Percentiles rank a stretch among this genome's conserved stretches.
phyloP scores from a whole-genome alignment of 352 stramenopile genomes.

The Lagenidium giganteum region DNA sequence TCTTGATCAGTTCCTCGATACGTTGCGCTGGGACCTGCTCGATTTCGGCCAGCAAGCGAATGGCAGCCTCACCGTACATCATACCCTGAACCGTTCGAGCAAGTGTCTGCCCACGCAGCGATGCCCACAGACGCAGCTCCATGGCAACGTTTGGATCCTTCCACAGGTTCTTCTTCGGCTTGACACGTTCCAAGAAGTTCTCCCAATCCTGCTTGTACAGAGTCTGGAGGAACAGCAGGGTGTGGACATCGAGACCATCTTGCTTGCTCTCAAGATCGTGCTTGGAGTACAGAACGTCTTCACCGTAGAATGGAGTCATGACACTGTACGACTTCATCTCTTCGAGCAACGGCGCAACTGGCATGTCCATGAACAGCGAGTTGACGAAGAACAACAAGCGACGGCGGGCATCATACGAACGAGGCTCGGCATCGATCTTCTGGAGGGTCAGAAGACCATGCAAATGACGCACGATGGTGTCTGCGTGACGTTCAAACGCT shows the following conservation, averaged over 20 bases:
- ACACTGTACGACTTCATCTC: conserved; percentile 98
- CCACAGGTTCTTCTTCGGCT: conserved; percentile 87
- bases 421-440: conserved; percentile 94
- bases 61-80: conserved; percentile 98
- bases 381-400: conserved; percentile 98
- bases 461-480: conserved; percentile 79
- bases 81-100: conserved; percentile 95
- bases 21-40: conserved; percentile 84
- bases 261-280: conserved; percentile 92
- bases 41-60: conserved; percentile 94
- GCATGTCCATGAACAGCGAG: conserved; percentile 98
- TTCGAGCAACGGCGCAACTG: conserved; percentile 92
- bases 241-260: conserved; percentile 82
- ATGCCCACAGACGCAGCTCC: conserved; percentile 94
- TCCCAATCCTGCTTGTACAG: conserved; percentile 96
- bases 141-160: conserved; percentile 72
- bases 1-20: conserved; percentile 93
- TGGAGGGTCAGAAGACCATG: conserved; percentile 92
- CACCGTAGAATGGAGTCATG: conserved; percentile 96
- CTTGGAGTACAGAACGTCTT: conserved; percentile 95
- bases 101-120: conserved; percentile 94
- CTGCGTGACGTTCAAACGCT: conserved; percentile 57
- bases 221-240: conserved; percentile 87
- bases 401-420: conserved; percentile 91
- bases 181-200: conserved; percentile 94